Conservation (phyloP, 2,329 filamentous ascomycete species). For the Colletotrichum camelliae region DNA sequence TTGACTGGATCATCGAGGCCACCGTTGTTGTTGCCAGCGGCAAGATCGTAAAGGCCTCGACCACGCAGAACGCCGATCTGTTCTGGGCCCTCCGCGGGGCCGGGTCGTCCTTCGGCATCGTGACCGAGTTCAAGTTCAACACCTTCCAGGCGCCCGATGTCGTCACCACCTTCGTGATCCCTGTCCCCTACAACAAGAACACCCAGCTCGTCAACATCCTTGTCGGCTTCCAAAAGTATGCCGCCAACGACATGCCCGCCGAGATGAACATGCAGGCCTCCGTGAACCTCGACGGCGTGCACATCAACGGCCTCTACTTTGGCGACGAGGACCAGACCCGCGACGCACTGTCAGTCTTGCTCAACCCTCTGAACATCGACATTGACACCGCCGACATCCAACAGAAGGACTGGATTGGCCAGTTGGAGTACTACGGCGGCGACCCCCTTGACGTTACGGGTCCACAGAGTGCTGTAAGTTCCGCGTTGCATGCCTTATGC, state of each 20-base stretch:
- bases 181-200: background rate
- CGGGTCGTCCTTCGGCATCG: conserved; percentile 46
- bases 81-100: conserved; percentile 50
- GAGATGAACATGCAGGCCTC: conserved; percentile 34
- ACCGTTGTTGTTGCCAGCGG: conserved; percentile 42
- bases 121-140: conserved; percentile 41
- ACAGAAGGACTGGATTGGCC: conserved; percentile 29
- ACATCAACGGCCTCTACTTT: conserved; percentile 34
- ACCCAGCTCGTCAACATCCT: background rate
- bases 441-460: conserved; percentile 27
- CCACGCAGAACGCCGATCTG: conserved; percentile 40
- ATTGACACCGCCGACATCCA: background rate
- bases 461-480: conserved; percentile 25
- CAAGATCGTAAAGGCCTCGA: conserved; percentile 33
- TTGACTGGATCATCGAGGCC: conserved; percentile 40
- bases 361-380: background rate
- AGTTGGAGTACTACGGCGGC: conserved; percentile 20
- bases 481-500: background rate
- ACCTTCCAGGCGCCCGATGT: conserved; percentile 40
- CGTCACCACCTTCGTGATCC: conserved; percentile 30
- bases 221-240: conserved; percentile 30
- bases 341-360: background rate
- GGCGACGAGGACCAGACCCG: conserved; percentile 24
- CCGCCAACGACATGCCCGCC: conserved; percentile 13
- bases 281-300: conserved; percentile 5